Evolutionary conservation across 495 filamentous ascomycete genomes (phyloP).

Genomic region (Glarea lozoyensis): DNA sequence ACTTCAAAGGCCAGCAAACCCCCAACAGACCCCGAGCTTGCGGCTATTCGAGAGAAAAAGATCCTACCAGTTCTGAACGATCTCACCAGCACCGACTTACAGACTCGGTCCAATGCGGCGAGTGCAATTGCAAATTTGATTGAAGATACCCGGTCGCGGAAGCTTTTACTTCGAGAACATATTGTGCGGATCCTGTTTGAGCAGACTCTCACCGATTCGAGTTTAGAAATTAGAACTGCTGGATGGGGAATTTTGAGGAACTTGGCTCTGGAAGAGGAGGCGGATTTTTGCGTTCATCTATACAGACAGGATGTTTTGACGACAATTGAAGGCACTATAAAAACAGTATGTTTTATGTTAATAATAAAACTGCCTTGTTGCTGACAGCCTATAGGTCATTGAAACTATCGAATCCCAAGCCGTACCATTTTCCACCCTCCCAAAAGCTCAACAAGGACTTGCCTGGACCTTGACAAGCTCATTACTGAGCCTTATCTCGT

Average conservation of each 20-base stretch:
- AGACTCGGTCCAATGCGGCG: constrained; percentile 41
- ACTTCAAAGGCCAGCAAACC: constrained; percentile 40
- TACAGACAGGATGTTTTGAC: constrained; percentile 48
- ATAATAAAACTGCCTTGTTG: not conserved
- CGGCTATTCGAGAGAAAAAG: constrained; percentile 43
- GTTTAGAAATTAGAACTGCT: constrained; percentile 44
- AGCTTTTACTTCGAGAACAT: constrained; percentile 50
- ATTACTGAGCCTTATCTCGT: constrained; percentile 32
- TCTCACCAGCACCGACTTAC: constrained; percentile 44
- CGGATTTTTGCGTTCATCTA: constrained; percentile 52
- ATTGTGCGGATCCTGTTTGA: constrained; percentile 50
- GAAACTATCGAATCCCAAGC: constrained; percentile 30
- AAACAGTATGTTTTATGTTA: constrained; percentile 31
- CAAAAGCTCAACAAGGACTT: constrained; percentile 39
- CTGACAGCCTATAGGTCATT: constrained; percentile 26
- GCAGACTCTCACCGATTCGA: constrained; percentile 49
- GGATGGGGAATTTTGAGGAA: constrained; percentile 53
- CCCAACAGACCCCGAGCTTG: constrained; percentile 44
- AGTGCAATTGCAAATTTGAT: constrained; percentile 48
- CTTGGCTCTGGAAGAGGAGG: constrained; percentile 48
- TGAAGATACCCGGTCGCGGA: constrained; percentile 46
- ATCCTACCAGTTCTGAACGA: constrained; percentile 50
- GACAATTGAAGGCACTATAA: constrained; percentile 40
- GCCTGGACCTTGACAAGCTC: constrained; percentile 41
- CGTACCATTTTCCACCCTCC: constrained; percentile 29